phyloP scores from a whole-genome alignment of 306 rosid species.

The Arachis stenosperma region DNA sequence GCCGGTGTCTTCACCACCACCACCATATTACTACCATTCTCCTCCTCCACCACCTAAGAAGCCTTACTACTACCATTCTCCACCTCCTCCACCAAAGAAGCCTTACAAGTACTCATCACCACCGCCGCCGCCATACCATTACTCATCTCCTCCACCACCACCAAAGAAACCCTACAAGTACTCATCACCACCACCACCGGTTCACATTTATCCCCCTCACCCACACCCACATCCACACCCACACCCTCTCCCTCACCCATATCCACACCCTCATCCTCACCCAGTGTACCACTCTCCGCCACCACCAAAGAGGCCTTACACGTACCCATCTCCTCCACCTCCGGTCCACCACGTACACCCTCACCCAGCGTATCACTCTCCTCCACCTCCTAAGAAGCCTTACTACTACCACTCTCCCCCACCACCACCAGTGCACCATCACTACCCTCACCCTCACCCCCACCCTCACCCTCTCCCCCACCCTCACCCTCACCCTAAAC shows the following conservation, averaged over 20 bases:
- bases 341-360: background rate
- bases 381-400: constrained; percentile 16
- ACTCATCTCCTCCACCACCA: background rate
- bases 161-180: constrained; percentile 30
- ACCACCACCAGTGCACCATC: constrained; percentile 34
- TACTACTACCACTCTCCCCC: constrained; percentile 39
- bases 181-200: constrained; percentile 30
- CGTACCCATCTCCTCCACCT: background rate
- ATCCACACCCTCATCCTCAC: background rate
- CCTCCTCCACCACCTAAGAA: constrained; percentile 12
- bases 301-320: background rate
- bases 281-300: background rate
- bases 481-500: constrained; percentile 20
- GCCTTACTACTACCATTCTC: constrained; percentile 23
- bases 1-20: constrained; percentile 29
- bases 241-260: background rate
- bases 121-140: background rate
- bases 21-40: constrained; percentile 18
- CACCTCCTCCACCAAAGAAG: background rate
- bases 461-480: background rate
- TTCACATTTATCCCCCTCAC: constrained; percentile 10
- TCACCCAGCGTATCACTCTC: constrained; percentile 16
- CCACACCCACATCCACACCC: background rate
- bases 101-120: no score
- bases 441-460: constrained; percentile 18